A percentile compares a stretch with the other conserved stretches of the same genome.
Conservation (phyloP, 257 asterid genomes). For the Petunia axillaris region DNA sequence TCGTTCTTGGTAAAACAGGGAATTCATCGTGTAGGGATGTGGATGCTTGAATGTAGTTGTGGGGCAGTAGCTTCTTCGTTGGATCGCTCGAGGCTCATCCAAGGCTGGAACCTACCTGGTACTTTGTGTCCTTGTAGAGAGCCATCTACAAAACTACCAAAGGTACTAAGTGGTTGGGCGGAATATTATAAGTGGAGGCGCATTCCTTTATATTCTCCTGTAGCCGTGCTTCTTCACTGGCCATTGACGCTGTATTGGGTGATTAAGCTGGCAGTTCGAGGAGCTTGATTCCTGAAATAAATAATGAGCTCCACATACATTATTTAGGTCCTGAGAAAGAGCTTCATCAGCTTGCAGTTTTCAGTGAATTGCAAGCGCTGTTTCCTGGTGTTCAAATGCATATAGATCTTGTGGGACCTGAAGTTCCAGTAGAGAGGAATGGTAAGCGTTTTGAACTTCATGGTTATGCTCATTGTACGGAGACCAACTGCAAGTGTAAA, state of each 20-base stretch:
- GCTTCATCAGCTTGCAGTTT: constrained; percentile 75
- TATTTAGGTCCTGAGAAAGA: constrained; percentile 95
- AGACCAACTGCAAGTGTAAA: constrained; percentile 68
- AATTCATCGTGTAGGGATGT: constrained; percentile 73
- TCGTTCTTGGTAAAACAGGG: constrained; percentile 57
- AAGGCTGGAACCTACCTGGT: too few relatives aligned
- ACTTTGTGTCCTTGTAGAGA: constrained; percentile 32
- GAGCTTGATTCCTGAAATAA: constrained; percentile 52
- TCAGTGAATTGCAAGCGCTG: constrained; percentile 78
- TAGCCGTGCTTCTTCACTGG: constrained; percentile 94
- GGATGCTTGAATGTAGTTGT: constrained; percentile 83
- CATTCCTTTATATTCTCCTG: constrained; percentile 80
- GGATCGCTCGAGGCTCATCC: constrained; percentile 41
- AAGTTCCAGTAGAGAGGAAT: constrained; percentile 69
- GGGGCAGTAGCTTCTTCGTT: constrained; percentile 40
- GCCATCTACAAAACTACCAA: constrained; percentile 51
- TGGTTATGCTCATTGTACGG: constrained; percentile 57
- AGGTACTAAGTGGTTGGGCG: constrained; percentile 63
- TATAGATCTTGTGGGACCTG: constrained; percentile 86
- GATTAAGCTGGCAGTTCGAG: constrained; percentile 55
- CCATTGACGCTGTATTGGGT: constrained; percentile 81
- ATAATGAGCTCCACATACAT: constrained; percentile 64
- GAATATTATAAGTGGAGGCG: constrained; percentile 93
- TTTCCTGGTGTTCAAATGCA: constrained; percentile 67
- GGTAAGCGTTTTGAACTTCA: constrained; percentile 61